phyloP scores from a whole-genome alignment of 768 basidiomycete species.

The Filobasidium floriforme region DNA sequence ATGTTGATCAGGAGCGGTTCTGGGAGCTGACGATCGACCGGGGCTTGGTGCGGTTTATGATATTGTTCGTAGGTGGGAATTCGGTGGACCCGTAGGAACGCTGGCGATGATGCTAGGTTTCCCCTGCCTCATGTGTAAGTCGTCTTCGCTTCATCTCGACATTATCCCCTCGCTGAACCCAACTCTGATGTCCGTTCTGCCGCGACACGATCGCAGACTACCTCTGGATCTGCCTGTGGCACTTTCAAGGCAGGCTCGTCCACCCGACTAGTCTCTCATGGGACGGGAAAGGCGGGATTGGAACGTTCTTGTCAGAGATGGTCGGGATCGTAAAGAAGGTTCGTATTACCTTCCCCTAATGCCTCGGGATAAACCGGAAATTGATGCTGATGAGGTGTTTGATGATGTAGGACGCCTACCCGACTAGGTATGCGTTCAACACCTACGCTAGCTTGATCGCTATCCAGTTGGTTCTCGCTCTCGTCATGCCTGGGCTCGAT shows the following conservation, averaged over 20 bases:
- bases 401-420: slow-evolving; percentile 68
- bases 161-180: background rate
- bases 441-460: slow-evolving; percentile 81
- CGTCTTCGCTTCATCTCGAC: too few species aligned
- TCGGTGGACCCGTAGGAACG: slow-evolving; percentile 89
- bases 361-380: background rate
- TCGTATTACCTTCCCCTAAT: too few species aligned
- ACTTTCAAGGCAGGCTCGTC: slow-evolving; percentile 79
- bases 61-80: slow-evolving; percentile 66
- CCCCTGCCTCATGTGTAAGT: slow-evolving; percentile 75
- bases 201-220: slow-evolving; percentile 53
- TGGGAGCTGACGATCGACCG: too few species aligned
- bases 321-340: slow-evolving; percentile 77
- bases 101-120: slow-evolving; percentile 89
- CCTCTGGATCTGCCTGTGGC: slow-evolving; percentile 94
- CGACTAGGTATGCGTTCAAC: slow-evolving; percentile 78
- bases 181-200: slow-evolving; percentile 6
- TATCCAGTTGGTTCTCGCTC: slow-evolving; percentile 83
- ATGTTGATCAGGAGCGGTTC: too few species aligned
- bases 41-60: slow-evolving; percentile 1
- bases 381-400: background rate
- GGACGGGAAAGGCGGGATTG: slow-evolving; percentile 38
- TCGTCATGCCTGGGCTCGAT: slow-evolving; percentile 79
- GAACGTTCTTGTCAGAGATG: slow-evolving; percentile 72
- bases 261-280: slow-evolving; percentile 55